Evolutionary conservation across 345 rosid genomes (phyloP).

Genomic region (Arabidopsis thaliana): TAIR10.1 NC_003071.7:15914501-15915000

Average conservation of each 20-base stretch:
- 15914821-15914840: no score
- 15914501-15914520: neutral
- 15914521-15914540: conserved; percentile 18
- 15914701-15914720: conserved; percentile 26
- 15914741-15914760: neutral
- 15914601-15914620: conserved; percentile 21
- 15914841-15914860: no score
- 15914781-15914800: no score
- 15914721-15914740: neutral
- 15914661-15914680: conserved; percentile 24
- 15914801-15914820: no score
- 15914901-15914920: no score
- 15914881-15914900: no score
- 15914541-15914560: neutral
- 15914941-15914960: neutral
- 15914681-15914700: conserved; percentile 25
- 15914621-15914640: neutral
- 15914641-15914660: conserved; percentile 10
- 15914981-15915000: neutral
- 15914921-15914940: neutral
- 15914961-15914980: no score
- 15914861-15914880: no score
- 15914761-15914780: neutral
- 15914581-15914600: no score
- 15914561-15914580: conserved; percentile 9